Evolutionary conservation across 2,329 filamentous ascomycete genomes (phyloP).

Genomic region (Botryotinia calthae): DNA sequence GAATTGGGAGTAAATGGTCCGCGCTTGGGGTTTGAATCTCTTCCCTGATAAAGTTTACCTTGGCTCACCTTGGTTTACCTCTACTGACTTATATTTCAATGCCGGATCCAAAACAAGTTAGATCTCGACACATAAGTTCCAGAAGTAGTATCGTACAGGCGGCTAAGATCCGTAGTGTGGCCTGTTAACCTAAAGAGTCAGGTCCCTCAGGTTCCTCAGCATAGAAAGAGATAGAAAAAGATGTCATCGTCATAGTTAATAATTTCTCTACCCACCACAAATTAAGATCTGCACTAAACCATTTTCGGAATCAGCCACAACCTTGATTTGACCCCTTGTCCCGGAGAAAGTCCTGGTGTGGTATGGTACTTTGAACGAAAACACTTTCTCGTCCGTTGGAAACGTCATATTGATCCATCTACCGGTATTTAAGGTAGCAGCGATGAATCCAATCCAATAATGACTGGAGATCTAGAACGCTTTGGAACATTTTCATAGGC

Average conservation of each 20-base stretch:
- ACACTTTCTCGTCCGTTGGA: background rate
- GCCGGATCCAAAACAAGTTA: background rate
- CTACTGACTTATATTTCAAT: background rate
- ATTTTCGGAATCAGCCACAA: background rate
- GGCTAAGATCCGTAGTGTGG: background rate
- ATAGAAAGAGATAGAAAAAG: background rate
- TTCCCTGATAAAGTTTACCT: background rate
- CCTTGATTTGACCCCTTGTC: conserved; percentile 5
- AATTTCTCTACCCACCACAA: background rate
- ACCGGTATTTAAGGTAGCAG: background rate
- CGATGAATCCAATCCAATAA: background rate
- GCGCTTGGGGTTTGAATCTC: background rate
- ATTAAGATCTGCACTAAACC: background rate
- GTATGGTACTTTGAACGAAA: background rate
- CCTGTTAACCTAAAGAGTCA: background rate
- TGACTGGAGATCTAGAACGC: background rate
- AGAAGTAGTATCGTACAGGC: background rate
- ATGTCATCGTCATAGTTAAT: background rate
- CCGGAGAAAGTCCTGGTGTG: background rate
- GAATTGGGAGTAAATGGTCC: conserved; percentile 10
- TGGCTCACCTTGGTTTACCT: background rate
- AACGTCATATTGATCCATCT: background rate
- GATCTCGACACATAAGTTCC: background rate
- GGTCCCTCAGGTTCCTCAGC: background rate
- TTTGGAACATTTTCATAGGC: background rate